Base-by-base conservation (phyloP, 2,329 filamentous ascomycete genomes). In the Gnomoniopsis sp. region DNA sequence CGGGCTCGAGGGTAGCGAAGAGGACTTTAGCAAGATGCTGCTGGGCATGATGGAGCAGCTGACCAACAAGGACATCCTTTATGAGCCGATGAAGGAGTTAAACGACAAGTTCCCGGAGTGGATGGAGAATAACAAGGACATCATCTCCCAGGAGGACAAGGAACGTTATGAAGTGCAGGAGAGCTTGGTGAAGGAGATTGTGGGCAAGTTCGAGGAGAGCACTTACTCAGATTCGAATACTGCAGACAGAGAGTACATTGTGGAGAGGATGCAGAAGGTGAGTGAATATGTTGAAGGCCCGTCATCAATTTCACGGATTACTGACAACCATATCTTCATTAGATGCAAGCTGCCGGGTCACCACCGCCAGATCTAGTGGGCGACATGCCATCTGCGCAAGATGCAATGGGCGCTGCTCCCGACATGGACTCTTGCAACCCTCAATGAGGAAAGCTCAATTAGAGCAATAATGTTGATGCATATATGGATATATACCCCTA, bases 11-110 rank as follows among this genome's bases (percentile, higher is more conserved):
- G 80, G 77, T 15, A 79, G 78, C 60, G 91, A 97, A 58, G 92
- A 95, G 67, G 92, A 96, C 66, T 90, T 98, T 68, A 92, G 91
- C 58, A 93, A 96, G 76, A 91, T 98, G 86, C 84, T 99, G 60
- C 86, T 96, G 82, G 90, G 90, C 55, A 96, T 98, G 91, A 98
- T 99, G 93, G 91, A 98, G 76, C 93, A 99, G 74, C 82, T 99
- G 63, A 98, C 95, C 3, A 96, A 96, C 74, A 98, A 96, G 78
- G 95, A 98, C 66, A 97, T 99, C 63, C 76, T 99, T 53, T 98
- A 98, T 71, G 93, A 99, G 76, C 95, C 95, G 2, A 97, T 99
- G 92, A 96, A 96, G 78, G 95, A 99, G 75, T 79, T 99, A 50
- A 79, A 96, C 72, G 88, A 91, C 55, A 98, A 97, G 74, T 99